These are phyloP conservation scores for Podospora fimiseda DNA, from an alignment of 495 filamentous ascomycete species.

Conservation along the genomic window DNA sequence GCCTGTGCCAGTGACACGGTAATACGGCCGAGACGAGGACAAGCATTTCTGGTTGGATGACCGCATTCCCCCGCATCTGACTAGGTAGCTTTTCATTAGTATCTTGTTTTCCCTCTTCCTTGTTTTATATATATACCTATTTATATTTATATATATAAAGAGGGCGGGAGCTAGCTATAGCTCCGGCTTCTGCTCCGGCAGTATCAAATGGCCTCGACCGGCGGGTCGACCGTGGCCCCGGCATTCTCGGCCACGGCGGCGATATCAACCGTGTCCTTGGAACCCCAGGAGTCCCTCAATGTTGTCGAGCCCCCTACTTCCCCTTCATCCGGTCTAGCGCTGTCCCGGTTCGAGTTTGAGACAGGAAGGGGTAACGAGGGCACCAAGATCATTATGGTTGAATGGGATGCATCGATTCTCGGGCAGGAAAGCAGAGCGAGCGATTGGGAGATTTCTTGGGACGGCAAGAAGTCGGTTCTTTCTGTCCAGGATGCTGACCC, in stretches of 20 bases:
- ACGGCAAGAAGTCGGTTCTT: conserved; percentile 61
- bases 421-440: not conserved
- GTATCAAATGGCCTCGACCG: conserved; percentile 16
- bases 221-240: conserved; percentile 7
- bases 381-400: conserved; percentile 79
- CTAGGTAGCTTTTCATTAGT: not conserved
- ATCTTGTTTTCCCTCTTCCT: not conserved
- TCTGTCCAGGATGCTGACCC: conserved; percentile 50
- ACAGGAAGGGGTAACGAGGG: conserved; percentile 69
- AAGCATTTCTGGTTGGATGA: not conserved
- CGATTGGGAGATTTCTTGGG: conserved; percentile 74
- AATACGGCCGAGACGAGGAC: conserved; percentile 1
- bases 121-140: not conserved
- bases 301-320: conserved; percentile 37
- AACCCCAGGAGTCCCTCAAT: conserved; percentile 10
- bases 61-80: not conserved
- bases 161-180: too few relatives aligned
- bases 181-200: not conserved
- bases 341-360: conserved; percentile 84
- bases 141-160: not conserved
- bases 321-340: conserved; percentile 40
- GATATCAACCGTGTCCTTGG: not conserved
- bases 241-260: not conserved
- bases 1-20: not conserved
- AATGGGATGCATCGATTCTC: conserved; percentile 61